phyloP scores from a whole-genome alignment of 495 filamentous ascomycete species.

The Bacidia gigantensis region DNA sequence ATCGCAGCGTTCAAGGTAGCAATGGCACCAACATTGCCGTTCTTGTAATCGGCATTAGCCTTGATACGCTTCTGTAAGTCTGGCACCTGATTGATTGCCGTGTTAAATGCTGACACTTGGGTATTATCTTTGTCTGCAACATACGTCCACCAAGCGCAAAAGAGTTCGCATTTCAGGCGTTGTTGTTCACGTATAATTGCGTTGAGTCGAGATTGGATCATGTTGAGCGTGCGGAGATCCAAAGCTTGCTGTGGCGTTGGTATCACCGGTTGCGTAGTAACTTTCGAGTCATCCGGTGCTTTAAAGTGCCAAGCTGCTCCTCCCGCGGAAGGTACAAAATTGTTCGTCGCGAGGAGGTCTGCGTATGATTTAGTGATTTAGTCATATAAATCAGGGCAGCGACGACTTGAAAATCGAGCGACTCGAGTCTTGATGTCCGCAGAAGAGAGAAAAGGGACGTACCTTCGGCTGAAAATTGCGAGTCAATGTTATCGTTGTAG shows the following conservation, averaged over 20 bases:
- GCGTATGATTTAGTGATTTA: background rate
- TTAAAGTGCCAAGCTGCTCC: background rate
- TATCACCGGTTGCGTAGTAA: background rate
- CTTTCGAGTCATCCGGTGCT: background rate
- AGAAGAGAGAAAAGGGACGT: background rate
- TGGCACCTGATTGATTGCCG: background rate
- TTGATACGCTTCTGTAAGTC: background rate
- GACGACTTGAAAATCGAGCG: background rate
- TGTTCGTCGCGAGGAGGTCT: slow-evolving; percentile 1
- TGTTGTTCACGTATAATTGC: background rate
- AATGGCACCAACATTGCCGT: background rate
- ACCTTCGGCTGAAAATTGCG: background rate
- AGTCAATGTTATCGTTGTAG: slow-evolving; percentile 2
- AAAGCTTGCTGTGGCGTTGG: background rate
- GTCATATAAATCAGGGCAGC: background rate
- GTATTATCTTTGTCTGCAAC: background rate
- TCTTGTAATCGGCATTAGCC: background rate
- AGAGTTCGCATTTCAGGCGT: background rate
- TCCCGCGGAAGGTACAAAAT: background rate
- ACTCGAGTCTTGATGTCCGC: background rate
- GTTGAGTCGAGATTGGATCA: background rate
- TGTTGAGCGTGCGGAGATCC: background rate
- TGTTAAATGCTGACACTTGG: background rate
- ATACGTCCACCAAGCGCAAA: background rate
- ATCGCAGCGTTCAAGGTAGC: background rate